Evolutionary conservation across 495 filamentous ascomycete genomes (phyloP).

Genomic region (Aspergillus ostianus): DNA sequence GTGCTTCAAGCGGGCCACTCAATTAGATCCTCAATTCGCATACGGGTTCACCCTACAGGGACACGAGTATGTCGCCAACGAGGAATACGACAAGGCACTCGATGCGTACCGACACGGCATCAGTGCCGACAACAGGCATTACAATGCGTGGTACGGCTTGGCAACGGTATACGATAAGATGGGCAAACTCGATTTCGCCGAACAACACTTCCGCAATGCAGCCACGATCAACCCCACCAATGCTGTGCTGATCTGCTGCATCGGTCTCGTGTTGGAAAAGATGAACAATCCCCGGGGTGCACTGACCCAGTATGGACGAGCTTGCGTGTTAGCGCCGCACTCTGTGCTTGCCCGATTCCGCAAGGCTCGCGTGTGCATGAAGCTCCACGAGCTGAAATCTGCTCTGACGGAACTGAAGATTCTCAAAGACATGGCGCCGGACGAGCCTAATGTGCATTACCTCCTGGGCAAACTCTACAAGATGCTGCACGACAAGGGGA

Average conservation of each 20-base stretch:
- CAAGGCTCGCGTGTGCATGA: constrained; percentile 84
- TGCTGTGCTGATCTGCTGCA: constrained; percentile 83
- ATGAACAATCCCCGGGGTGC: constrained; percentile 76
- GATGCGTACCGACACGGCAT: constrained; percentile 80
- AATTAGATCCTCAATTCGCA: constrained; percentile 84
- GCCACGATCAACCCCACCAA: constrained; percentile 87
- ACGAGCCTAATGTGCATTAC: constrained; percentile 95
- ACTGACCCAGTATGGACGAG: constrained; percentile 73
- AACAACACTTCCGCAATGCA: constrained; percentile 86
- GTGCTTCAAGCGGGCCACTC: constrained; percentile 93
- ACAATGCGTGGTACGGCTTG: constrained; percentile 96
- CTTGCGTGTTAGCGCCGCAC: constrained; percentile 75
- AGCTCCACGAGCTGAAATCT: constrained; percentile 63
- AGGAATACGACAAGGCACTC: constrained; percentile 94
- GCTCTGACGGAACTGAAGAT: constrained; percentile 78
- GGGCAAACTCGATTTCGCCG: constrained; percentile 86
- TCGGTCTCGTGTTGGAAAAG: constrained; percentile 85
- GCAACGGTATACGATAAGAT: constrained; percentile 91
- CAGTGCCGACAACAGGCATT: constrained; percentile 81
- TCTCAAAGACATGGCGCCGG: constrained; percentile 84
- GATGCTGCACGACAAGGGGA: constrained; percentile 68
- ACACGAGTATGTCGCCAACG: constrained; percentile 93
- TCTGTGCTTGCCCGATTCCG: constrained; percentile 83
- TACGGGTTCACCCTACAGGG: constrained; percentile 96
- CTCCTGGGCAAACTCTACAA: constrained; percentile 86